phyloP scores from a whole-genome alignment of 805 yeast species.

The Maudiozyma serrabonitensis region DNA sequence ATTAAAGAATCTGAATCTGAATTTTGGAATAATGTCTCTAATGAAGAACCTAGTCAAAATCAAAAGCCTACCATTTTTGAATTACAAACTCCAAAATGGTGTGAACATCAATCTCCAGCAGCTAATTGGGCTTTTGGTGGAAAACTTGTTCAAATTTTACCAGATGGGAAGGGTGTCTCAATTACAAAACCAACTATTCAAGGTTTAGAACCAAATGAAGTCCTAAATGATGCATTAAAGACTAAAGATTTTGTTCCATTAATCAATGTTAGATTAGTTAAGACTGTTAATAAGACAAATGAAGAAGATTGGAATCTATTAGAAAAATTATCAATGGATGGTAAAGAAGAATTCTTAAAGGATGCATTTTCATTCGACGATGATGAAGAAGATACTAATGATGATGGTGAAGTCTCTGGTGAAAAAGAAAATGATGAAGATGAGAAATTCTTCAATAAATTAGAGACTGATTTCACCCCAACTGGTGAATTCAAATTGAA shows the following conservation, averaged over 20 bases:
- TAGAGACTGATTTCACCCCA: constrained; percentile 36
- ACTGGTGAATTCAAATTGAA: constrained; percentile 43
- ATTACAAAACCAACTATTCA: constrained; percentile 32
- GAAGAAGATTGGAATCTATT: constrained; percentile 61
- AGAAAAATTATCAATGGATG: constrained; percentile 40
- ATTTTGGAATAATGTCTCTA: constrained; percentile 74
- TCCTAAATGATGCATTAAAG: constrained; percentile 49
- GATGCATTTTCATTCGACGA: constrained; percentile 33
- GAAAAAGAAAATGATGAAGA: constrained; percentile 14
- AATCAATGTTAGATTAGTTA: constrained; percentile 43
- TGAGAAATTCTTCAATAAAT: constrained; percentile 31
- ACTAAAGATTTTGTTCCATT: constrained; percentile 44
- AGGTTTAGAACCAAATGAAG: constrained; percentile 30
- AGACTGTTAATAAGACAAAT: constrained; percentile 32
- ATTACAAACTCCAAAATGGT: constrained; percentile 83
- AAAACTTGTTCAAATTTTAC: constrained; percentile 52
- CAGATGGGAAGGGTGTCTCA: constrained; percentile 33
- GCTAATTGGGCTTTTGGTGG: constrained; percentile 87
- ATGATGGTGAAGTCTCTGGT: constrained; percentile 6
- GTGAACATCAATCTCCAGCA: constrained; percentile 61
- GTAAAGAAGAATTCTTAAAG: constrained; percentile 41
- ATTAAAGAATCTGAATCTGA: constrained; percentile 47
- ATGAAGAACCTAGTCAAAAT: constrained; percentile 57
- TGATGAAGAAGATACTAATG: constrained; percentile 17
- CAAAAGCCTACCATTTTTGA: constrained; percentile 61